phyloP scores from a whole-genome alignment of 805 yeast genomes.

The Ogataea methylovora region DNA sequence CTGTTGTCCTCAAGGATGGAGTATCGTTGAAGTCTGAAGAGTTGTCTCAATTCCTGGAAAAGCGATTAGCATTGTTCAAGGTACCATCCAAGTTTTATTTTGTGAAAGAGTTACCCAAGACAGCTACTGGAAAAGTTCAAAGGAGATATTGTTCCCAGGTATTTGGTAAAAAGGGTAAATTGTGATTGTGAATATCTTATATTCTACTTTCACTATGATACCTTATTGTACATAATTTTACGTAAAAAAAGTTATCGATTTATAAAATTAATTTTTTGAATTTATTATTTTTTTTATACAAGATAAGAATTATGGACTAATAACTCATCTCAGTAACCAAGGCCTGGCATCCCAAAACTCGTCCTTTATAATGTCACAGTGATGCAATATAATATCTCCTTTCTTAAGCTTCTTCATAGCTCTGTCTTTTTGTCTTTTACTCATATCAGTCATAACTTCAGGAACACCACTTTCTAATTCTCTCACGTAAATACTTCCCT shows the following conservation, averaged over 20 bases:
- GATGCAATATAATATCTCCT: conserved; percentile 36
- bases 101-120: conserved; percentile 59
- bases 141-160: conserved; percentile 53
- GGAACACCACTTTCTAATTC: conserved; percentile 24
- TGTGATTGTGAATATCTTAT: too few species aligned
- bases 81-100: conserved; percentile 52
- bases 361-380: conserved; percentile 58
- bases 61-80: conserved; percentile 48
- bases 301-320: background rate
- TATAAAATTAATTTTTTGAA: background rate
- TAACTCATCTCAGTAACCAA: conserved; percentile 17
- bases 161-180: conserved; percentile 32
- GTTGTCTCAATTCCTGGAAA: conserved; percentile 35
- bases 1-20: conserved; percentile 47
- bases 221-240: too few species aligned
- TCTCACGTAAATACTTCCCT: conserved; percentile 65
- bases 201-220: too few species aligned
- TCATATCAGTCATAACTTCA: conserved; percentile 8
- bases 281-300: background rate
- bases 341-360: conserved; percentile 52
- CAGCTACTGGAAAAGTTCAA: conserved; percentile 75
- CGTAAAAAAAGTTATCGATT: too few species aligned
- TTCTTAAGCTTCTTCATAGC: conserved; percentile 40
- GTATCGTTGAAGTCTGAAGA: conserved; percentile 32
- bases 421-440: conserved; percentile 43